A percentile compares a stretch with the other conserved stretches of the same genome.
These are phyloP conservation scores for Dipteronia dyeriana DNA, from an alignment of 345 rosid genomes.

Conservation along the genomic window DNA sequence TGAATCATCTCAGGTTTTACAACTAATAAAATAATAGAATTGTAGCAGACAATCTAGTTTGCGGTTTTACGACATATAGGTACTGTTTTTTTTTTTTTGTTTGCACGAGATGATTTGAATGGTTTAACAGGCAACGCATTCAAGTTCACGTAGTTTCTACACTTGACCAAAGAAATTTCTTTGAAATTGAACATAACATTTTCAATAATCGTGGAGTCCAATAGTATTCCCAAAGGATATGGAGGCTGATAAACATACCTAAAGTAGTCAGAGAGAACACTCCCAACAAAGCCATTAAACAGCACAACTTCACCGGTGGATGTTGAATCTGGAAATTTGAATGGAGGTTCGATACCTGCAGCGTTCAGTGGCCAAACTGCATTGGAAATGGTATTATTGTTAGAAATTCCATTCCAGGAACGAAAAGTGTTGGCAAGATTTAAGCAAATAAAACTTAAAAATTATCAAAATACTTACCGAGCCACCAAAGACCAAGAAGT, in stretches of 20 bases:
- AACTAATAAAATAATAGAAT: neutral
- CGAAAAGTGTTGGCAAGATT: neutral
- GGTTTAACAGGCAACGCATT: neutral
- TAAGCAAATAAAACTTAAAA: neutral
- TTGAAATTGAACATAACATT: neutral
- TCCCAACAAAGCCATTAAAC: conserved; percentile 53
- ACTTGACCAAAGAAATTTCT: neutral
- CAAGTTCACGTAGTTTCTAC: neutral
- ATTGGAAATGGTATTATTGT: conserved; percentile 11
- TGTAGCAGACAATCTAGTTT: neutral
- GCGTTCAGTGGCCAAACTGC: conserved; percentile 66
- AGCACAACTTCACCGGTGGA: conserved; percentile 42
- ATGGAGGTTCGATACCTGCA: conserved; percentile 55
- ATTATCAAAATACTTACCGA: conserved; percentile 38
- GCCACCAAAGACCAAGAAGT: conserved; percentile 72
- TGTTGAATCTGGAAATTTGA: conserved; percentile 51
- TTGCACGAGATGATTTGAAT: neutral
- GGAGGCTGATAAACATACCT: conserved; percentile 37
- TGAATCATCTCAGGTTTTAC: conserved; percentile 27
- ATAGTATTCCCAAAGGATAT: neutral
- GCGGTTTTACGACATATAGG: neutral
- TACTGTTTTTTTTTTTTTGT: neutral
- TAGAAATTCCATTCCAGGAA: neutral
- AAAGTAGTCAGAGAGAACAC: conserved; percentile 60
- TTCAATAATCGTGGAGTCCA: neutral